A percentile compares a stretch with the other conserved stretches of the same genome.
These are phyloP conservation scores for Cicer chorassanicum DNA, from an alignment of 306 rosid species.

Conservation along the genomic window DNA sequence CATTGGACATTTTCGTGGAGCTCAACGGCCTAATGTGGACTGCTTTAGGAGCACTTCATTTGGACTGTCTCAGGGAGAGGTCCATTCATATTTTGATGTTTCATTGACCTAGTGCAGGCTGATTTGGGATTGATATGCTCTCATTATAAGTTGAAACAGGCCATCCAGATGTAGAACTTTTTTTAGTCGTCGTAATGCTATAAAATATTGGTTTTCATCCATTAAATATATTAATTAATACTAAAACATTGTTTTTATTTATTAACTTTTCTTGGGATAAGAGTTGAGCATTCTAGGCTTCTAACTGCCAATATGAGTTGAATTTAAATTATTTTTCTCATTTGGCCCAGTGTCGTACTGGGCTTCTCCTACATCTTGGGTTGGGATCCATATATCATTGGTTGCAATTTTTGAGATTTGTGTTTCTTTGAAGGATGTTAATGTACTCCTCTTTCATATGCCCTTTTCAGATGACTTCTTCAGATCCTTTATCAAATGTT, in stretches of 20 bases:
- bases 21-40: constrained; percentile 82
- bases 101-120: constrained; percentile 28
- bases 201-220: constrained; percentile 35
- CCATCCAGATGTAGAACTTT: constrained; percentile 25
- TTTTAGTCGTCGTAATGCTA: constrained; percentile 7
- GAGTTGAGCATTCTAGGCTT: constrained; percentile 27
- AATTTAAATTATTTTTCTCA: constrained; percentile 17
- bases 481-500: constrained; percentile 79
- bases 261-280: background rate
- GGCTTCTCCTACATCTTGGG: constrained; percentile 26
- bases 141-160: constrained; percentile 38
- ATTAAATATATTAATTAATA: constrained; percentile 15
- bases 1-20: constrained; percentile 84
- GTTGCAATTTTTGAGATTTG: constrained; percentile 22
- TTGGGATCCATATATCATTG: constrained; percentile 32
- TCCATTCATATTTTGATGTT: constrained; percentile 50
- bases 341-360: constrained; percentile 8
- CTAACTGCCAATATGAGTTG: constrained; percentile 21
- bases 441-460: constrained; percentile 42
- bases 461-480: constrained; percentile 62
- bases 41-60: constrained; percentile 93
- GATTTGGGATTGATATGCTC: constrained; percentile 28
- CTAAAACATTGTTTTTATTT: constrained; percentile 7
- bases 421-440: constrained; percentile 39
- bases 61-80: constrained; percentile 77